These are phyloP conservation scores for Ilex asprella DNA, from an alignment of 257 asterid species.

Conservation along the genomic window DNA sequence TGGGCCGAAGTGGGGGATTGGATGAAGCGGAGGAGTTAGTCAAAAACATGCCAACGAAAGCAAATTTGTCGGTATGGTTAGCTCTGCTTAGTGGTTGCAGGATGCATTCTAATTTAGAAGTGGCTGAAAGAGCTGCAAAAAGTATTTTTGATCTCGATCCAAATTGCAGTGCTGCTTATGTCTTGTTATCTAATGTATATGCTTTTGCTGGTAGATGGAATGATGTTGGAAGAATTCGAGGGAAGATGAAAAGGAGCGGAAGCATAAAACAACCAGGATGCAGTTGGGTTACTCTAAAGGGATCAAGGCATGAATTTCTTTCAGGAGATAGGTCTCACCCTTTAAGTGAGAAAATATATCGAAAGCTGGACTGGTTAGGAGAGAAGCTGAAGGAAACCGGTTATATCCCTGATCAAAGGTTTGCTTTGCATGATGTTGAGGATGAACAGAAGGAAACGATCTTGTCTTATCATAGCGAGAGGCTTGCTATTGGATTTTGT, in stretches of 20 bases:
- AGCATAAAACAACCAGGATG: constrained; percentile 49
- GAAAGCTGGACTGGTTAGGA: constrained; percentile 36
- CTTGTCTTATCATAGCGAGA: constrained; percentile 44
- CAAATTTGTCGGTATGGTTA: constrained; percentile 58
- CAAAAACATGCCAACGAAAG: constrained; percentile 47
- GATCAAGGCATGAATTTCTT: constrained; percentile 32
- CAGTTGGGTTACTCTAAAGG: constrained; percentile 58
- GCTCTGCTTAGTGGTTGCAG: constrained; percentile 76
- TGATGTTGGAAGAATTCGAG: constrained; percentile 65
- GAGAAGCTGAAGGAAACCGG: constrained; percentile 37
- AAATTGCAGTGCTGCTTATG: constrained; percentile 50
- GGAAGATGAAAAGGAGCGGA: constrained; percentile 41
- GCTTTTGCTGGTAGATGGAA: constrained; percentile 61
- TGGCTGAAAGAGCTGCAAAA: constrained; percentile 64
- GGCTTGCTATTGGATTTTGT: constrained; percentile 48
- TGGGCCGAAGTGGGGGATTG: constrained; percentile 61
- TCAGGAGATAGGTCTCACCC: constrained; percentile 40
- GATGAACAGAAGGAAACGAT: constrained; percentile 43
- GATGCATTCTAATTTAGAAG: constrained; percentile 35
- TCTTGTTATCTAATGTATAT: constrained; percentile 60
- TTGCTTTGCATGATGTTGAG: constrained; percentile 47
- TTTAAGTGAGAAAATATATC: constrained; percentile 23
- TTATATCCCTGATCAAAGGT: constrained; percentile 32
- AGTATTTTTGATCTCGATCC: constrained; percentile 44
- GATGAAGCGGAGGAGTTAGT: constrained; percentile 62